Conservation (phyloP, 306 rosid genomes). For the Nissolia schottii region DNA sequence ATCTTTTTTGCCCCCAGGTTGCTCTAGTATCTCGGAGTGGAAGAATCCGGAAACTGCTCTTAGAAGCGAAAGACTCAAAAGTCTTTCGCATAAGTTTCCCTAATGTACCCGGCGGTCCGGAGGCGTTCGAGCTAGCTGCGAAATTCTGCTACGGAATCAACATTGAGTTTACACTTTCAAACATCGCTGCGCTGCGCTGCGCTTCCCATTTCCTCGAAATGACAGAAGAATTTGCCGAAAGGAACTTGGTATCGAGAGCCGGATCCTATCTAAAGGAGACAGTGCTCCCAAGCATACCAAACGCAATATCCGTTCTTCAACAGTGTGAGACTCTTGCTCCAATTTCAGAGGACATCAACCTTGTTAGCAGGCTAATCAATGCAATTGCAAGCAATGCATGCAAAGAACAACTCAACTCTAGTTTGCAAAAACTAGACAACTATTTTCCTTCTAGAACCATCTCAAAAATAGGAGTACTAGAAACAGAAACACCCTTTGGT, state of each 20-base stretch:
- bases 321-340: slow-evolving; percentile 79
- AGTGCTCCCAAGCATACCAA: slow-evolving; percentile 62
- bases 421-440: slow-evolving; percentile 78
- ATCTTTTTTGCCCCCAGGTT: slow-evolving; percentile 43
- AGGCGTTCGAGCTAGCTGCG: slow-evolving; percentile 88
- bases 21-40: slow-evolving; percentile 94
- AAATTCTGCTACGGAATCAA: slow-evolving; percentile 84
- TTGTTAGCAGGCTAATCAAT: slow-evolving; percentile 70
- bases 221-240: slow-evolving; percentile 85
- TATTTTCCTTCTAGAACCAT: slow-evolving; percentile 54
- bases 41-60: slow-evolving; percentile 66
- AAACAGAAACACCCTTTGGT: slow-evolving; percentile 75
- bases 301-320: slow-evolving; percentile 81
- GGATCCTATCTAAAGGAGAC: slow-evolving; percentile 69
- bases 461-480: slow-evolving; percentile 42
- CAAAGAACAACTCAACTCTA: slow-evolving; percentile 91
- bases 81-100: slow-evolving; percentile 53
- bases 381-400: slow-evolving; percentile 85
- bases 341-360: slow-evolving; percentile 66
- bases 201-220: slow-evolving; percentile 75
- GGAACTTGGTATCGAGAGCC: slow-evolving; percentile 57
- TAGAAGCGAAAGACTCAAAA: slow-evolving; percentile 85
- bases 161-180: slow-evolving; percentile 68
- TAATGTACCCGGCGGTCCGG: slow-evolving; percentile 78
- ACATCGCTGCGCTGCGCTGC: slow-evolving; percentile 76